Conservation (phyloP, 2,329 filamentous ascomycete species). For the Fusarium cyanostomum region DNA sequence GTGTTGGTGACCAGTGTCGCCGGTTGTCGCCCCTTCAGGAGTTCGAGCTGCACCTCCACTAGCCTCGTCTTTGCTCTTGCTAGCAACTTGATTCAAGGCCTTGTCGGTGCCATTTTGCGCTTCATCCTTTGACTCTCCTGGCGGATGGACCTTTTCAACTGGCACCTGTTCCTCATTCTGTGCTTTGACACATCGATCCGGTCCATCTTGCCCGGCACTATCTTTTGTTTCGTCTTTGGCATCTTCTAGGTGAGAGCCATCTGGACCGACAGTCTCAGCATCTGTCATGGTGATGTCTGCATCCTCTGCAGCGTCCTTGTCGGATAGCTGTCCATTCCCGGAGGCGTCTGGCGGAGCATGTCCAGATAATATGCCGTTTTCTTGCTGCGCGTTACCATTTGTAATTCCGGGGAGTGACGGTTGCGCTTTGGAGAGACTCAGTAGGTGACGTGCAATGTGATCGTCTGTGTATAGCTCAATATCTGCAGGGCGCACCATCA, state of each 20-base stretch:
- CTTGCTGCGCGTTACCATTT: slow-evolving; percentile 39
- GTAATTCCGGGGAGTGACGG: slow-evolving; percentile 20
- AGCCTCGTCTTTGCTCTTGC: neutral
- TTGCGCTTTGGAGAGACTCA: slow-evolving; percentile 42
- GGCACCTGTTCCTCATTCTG: slow-evolving; percentile 19
- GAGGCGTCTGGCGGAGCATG: slow-evolving; percentile 6
- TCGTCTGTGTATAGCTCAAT: slow-evolving; percentile 63
- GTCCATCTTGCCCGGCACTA: slow-evolving; percentile 7
- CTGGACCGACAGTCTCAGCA: slow-evolving; percentile 33
- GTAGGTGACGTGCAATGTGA: slow-evolving; percentile 52
- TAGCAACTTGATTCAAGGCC: neutral
- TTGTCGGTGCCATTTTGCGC: slow-evolving; percentile 12
- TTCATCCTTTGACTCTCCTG: neutral
- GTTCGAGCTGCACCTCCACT: neutral
- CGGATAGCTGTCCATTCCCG: slow-evolving; percentile 7
- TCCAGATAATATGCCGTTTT: slow-evolving; percentile 17
- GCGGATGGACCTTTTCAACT: neutral
- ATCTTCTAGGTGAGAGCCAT: slow-evolving; percentile 28
- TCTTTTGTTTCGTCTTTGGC: slow-evolving; percentile 15
- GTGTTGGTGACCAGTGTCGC: slow-evolving; percentile 8
- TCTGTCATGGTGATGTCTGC: slow-evolving; percentile 48
- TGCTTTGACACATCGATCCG: slow-evolving; percentile 2
- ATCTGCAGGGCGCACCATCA: slow-evolving; percentile 66
- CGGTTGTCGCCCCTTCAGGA: slow-evolving; percentile 4
- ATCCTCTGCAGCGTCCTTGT: slow-evolving; percentile 30